Conservation (phyloP, 192 early-diverging fungal genomes). For the Mortierella antarctica region DNA sequence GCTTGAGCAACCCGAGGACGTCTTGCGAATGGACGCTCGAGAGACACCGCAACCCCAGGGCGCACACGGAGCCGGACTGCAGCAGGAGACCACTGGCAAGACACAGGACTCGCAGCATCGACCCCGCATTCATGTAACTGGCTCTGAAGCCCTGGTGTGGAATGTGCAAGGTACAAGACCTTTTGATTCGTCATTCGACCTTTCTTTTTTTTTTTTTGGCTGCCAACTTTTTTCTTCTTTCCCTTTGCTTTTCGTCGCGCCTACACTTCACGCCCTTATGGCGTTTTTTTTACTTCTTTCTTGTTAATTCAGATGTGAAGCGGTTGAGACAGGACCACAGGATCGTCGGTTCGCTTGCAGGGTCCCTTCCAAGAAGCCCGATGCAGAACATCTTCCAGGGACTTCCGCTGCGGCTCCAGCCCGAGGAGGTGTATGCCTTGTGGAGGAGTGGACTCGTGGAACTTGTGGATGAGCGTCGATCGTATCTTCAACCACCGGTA, state of each 20-base stretch:
- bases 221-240: not conserved
- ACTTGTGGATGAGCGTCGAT: slow-evolving; percentile 15
- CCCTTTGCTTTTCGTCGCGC: not conserved
- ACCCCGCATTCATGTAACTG: slow-evolving; percentile 13
- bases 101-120: too few species aligned
- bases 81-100: too few species aligned
- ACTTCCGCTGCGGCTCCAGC: slow-evolving; percentile 76
- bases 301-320: slow-evolving; percentile 64
- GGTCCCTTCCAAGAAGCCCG: slow-evolving; percentile 73
- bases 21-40: too few species aligned
- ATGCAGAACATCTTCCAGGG: slow-evolving; percentile 83
- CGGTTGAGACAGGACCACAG: slow-evolving; percentile 63
- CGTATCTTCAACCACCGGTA: slow-evolving; percentile 1
- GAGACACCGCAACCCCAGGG: too few species aligned
- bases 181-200: not conserved
- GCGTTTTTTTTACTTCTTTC: not conserved
- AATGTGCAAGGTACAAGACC: slow-evolving; percentile 31
- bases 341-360: slow-evolving; percentile 76
- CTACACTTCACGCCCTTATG: not conserved
- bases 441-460: slow-evolving; percentile 53
- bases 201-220: not conserved
- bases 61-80: too few species aligned
- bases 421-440: slow-evolving; percentile 77
- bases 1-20: too few species aligned
- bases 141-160: slow-evolving; percentile 39